Evolutionary conservation across 495 filamentous ascomycete genomes (phyloP).

Genomic region (Tuber aestivum): DNA sequence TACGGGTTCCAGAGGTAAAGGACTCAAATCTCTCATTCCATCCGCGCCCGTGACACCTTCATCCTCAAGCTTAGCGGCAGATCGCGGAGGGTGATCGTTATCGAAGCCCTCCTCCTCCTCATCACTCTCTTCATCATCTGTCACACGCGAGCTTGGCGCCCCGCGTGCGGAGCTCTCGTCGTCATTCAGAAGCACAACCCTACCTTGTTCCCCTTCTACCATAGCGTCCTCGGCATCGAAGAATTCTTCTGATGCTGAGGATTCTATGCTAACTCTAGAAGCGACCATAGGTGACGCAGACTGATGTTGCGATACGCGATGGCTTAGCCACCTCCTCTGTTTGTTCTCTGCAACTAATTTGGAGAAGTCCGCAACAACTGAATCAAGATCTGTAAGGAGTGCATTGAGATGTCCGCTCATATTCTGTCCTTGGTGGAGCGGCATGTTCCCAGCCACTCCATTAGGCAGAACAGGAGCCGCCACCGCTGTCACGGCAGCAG

Average conservation of each 20-base stretch:
- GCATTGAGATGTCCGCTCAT: slow-evolving; percentile 74
- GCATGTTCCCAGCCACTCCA: slow-evolving; percentile 14
- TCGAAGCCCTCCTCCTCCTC: slow-evolving; percentile 55
- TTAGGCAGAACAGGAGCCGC: slow-evolving; percentile 22
- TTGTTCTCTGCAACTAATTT: slow-evolving; percentile 69
- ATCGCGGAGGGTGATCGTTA: slow-evolving; percentile 52
- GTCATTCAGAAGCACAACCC: slow-evolving; percentile 66
- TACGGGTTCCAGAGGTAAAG: slow-evolving; percentile 65
- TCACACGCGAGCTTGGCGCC: slow-evolving; percentile 5
- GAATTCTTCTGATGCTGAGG: slow-evolving; percentile 77
- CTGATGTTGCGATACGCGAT: slow-evolving; percentile 33
- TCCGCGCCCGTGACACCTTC: slow-evolving; percentile 14
- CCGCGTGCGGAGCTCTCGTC: slow-evolving; percentile 53
- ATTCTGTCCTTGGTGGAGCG: slow-evolving; percentile 40
- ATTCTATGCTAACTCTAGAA: slow-evolving; percentile 74
- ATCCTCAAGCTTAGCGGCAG: slow-evolving; percentile 11
- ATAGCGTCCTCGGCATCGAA: slow-evolving; percentile 72
- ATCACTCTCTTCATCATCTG: slow-evolving; percentile 44
- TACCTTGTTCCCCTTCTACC: slow-evolving; percentile 55
- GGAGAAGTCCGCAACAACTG: slow-evolving; percentile 74
- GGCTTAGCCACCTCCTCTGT: slow-evolving; percentile 53
- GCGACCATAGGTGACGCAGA: slow-evolving; percentile 19
- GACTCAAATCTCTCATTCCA: slow-evolving; percentile 49
- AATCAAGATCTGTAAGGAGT: slow-evolving; percentile 73
- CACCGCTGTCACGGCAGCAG: slow-evolving; percentile 18